Conservation (phyloP, 2,329 filamentous ascomycete genomes). For the Colletotrichum tamarilloi region DNA sequence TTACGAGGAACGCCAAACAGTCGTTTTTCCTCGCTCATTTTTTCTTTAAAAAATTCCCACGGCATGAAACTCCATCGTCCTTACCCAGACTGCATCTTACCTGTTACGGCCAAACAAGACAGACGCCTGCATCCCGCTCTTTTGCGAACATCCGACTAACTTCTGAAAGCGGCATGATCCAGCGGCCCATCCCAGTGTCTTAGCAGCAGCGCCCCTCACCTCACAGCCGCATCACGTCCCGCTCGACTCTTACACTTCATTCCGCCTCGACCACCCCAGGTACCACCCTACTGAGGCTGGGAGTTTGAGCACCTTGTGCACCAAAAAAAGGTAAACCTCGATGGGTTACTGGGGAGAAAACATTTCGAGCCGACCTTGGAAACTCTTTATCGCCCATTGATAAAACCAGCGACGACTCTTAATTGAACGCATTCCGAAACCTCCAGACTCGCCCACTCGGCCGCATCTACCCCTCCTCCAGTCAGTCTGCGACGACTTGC, state of each 20-base stretch:
- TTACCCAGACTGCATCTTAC: slow-evolving; percentile 21
- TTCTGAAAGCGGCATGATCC: slow-evolving; percentile 33
- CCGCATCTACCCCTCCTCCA: not conserved
- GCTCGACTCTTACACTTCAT: slow-evolving; percentile 10
- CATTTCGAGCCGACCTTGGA: slow-evolving; percentile 8
- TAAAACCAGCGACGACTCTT: slow-evolving; percentile 18
- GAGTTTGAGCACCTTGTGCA: not conserved
- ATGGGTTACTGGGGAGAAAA: slow-evolving; percentile 18
- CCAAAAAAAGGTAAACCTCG: not conserved
- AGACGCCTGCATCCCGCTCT: slow-evolving; percentile 28
- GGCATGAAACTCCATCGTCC: not conserved
- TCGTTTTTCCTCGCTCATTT: not conserved
- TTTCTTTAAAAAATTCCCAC: not conserved
- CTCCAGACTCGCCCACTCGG: slow-evolving; percentile 5
- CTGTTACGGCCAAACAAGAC: slow-evolving; percentile 30
- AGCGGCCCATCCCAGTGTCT: slow-evolving; percentile 29
- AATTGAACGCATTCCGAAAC: slow-evolving; percentile 3
- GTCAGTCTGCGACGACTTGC: slow-evolving; percentile 10
- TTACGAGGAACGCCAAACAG: not conserved
- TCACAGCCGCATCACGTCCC: not conserved
- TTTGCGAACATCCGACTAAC: slow-evolving; percentile 14
- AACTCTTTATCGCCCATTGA: slow-evolving; percentile 17
- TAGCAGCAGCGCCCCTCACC: slow-evolving; percentile 4
- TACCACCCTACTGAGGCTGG: not conserved
- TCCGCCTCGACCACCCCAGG: not conserved